Evolutionary conservation across 2,329 filamentous ascomycete species (phyloP).

Genomic region (Dendryphion nanum): DNA sequence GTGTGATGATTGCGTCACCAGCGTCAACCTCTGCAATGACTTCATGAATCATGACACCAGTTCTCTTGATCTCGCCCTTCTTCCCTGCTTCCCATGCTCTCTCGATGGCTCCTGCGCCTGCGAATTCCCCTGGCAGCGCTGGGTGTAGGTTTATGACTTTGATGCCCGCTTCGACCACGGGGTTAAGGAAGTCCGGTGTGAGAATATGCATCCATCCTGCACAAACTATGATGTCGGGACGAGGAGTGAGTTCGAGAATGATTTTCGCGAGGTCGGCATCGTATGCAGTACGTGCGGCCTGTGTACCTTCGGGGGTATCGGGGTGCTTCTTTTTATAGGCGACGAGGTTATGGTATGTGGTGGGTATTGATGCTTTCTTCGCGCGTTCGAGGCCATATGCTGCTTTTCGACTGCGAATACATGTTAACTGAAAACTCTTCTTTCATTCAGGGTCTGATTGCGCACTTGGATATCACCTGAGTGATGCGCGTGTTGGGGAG

Average conservation of each 20-base stretch:
- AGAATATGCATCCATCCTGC: slow-evolving; percentile 86
- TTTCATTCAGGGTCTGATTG: neutral
- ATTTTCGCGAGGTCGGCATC: slow-evolving; percentile 71
- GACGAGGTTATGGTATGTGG: slow-evolving; percentile 78
- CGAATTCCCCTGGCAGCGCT: slow-evolving; percentile 69
- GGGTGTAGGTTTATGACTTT: slow-evolving; percentile 83
- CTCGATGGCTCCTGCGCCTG: slow-evolving; percentile 75
- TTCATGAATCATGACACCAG: slow-evolving; percentile 86
- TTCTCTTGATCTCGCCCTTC: slow-evolving; percentile 64
- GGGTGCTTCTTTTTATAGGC: slow-evolving; percentile 68
- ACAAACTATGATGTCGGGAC: slow-evolving; percentile 73
- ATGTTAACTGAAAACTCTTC: neutral
- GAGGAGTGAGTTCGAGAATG: slow-evolving; percentile 57
- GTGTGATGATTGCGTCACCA: slow-evolving; percentile 69
- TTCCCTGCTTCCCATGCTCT: slow-evolving; percentile 73
- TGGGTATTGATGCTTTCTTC: slow-evolving; percentile 62
- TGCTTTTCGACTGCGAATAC: slow-evolving; percentile 44
- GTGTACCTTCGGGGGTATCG: slow-evolving; percentile 42
- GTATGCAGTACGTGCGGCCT: slow-evolving; percentile 63
- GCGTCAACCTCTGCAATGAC: slow-evolving; percentile 75
- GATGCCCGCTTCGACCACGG: slow-evolving; percentile 61
- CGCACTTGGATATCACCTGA: slow-evolving; percentile 59
- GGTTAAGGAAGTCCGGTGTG: slow-evolving; percentile 65
- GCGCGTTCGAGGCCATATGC: slow-evolving; percentile 66
- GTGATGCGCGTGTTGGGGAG: slow-evolving; percentile 56